phyloP scores from a whole-genome alignment of 1,284 basidiomycete genomes.

The Ustilago cynodontis region DNA sequence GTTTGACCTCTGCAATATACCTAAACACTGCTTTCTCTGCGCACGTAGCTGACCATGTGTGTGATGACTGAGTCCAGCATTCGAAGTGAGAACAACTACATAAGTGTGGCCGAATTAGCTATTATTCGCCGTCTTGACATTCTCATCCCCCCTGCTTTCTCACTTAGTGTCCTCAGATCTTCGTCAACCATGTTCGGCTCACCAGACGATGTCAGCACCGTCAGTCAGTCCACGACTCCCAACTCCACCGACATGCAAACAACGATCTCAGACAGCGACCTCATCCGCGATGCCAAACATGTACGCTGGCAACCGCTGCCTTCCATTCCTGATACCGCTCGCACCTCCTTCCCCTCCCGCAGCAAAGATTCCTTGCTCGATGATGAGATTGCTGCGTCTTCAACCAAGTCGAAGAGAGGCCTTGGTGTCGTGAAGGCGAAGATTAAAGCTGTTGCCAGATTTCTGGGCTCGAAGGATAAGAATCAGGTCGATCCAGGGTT shows the following conservation, averaged over 20 bases:
- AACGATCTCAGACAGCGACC: constrained; percentile 35
- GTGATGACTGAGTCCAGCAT: no score
- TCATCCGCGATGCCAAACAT: constrained; percentile 27
- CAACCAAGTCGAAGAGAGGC: constrained; percentile 11
- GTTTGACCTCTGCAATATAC: constrained; percentile 23
- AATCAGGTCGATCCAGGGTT: not conserved
- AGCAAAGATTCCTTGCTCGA: constrained; percentile 27
- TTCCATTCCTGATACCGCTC: constrained; percentile 13
- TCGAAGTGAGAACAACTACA: no score
- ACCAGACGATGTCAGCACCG: constrained; percentile 33
- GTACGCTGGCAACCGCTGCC: constrained; percentile 28
- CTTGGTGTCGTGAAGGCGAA: constrained; percentile 28
- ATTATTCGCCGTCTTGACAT: no score
- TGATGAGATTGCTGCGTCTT: constrained; percentile 4
- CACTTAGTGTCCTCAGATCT: no score
- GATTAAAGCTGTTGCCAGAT: constrained; percentile 27
- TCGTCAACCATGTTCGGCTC: constrained; percentile 27
- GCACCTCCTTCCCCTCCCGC: not conserved
- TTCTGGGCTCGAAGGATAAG: constrained; percentile 14
- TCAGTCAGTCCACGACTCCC: constrained; percentile 10
- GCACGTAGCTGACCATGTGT: not conserved
- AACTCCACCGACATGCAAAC: not conserved
- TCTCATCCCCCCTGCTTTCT: not conserved
- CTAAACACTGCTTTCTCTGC: constrained; percentile 30
- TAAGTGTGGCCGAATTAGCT: no score